Base-by-base conservation (phyloP, 305 asterid genomes). In the Fraxinus floribunda region DNA sequence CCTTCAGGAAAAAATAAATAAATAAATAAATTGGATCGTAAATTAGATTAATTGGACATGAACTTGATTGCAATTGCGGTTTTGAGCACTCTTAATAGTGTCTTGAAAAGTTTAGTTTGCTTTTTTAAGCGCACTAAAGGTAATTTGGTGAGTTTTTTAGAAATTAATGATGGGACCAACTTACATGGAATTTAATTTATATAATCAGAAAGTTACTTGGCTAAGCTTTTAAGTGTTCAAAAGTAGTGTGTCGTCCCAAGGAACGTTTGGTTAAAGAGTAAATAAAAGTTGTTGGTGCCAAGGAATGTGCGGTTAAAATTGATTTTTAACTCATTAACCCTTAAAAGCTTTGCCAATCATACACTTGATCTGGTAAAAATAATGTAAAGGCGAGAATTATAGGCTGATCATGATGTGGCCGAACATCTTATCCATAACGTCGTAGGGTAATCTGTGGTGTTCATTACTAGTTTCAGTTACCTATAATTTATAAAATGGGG, bases 381-480 rank as follows among this genome's bases (percentile, higher is more conserved):
- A 35, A 74, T 10, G 44, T 24, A 74, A 83, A 78, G 76, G 32
- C 7, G 64, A 39, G 55, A 75, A 57, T 80, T 44, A 85, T 77
- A 38, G 77, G 77, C 57, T 78, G 64, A 82, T 82, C 83, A 82
- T 64, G 81, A 79, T 76, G 66, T 83, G 75, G 52, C 55, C 66
- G 38, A 83, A 78, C 80, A 75, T 70, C 46, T 7, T 20, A 60
- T 60, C 26, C 15, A 20, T 60, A 16, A n/a, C 20, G 24, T 55
- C 64, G 62, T 16, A 5, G 22, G n/a, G 64, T 55, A 55, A n/a
- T 55, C 24, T 16, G 2, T 55, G 9, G 22, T 16, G 64, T 52
- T 52, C 8, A 4, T 55, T 5, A n/a, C 64, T 55, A 55, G 22
- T 20, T 79, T 78, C 10, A 24, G 24, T 80, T 82, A 72, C 64